Evolutionary conservation across 805 yeast species (phyloP).

Genomic region (Priceomyces fermenticarens): DNA sequence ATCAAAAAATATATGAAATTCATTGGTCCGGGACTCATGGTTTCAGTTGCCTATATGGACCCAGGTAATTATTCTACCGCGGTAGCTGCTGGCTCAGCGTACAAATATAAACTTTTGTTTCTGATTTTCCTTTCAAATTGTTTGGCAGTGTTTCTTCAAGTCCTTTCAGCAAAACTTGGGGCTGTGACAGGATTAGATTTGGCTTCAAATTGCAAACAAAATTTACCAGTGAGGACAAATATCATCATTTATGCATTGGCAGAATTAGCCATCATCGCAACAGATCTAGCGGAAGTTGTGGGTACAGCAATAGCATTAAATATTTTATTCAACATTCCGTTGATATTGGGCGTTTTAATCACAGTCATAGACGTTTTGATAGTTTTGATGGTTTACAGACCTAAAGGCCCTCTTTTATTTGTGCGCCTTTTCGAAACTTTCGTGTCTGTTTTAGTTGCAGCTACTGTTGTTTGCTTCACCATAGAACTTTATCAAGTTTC

Average conservation of each 20-base stretch:
- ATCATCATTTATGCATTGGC: constrained; percentile 64
- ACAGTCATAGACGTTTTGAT: constrained; percentile 81
- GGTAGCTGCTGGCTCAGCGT: constrained; percentile 82
- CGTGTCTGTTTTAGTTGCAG: constrained; percentile 66
- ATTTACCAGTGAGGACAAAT: constrained; percentile 68
- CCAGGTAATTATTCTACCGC: constrained; percentile 93
- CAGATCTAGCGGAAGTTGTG: constrained; percentile 91
- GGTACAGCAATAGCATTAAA: constrained; percentile 88
- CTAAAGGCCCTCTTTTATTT: constrained; percentile 69
- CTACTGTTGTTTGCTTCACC: constrained; percentile 75
- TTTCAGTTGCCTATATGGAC: constrained; percentile 88
- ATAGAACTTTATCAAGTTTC: constrained; percentile 56
- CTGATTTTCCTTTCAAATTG: constrained; percentile 73
- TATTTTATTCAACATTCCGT: constrained; percentile 71
- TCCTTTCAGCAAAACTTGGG: constrained; percentile 80
- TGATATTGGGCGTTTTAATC: constrained; percentile 68
- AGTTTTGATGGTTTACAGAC: constrained; percentile 72
- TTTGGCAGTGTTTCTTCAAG: constrained; percentile 80
- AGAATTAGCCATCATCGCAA: constrained; percentile 85
- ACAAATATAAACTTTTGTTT: constrained; percentile 69
- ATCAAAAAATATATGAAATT: constrained; percentile 60
- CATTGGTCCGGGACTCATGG: constrained; percentile 86
- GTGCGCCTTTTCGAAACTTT: constrained; percentile 76
- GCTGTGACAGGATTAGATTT: constrained; percentile 87
- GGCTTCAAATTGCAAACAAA: constrained; percentile 76